These are phyloP conservation scores for Hansfordia pulvinata DNA, from an alignment of 2,329 filamentous ascomycete species.

Conservation along the genomic window DNA sequence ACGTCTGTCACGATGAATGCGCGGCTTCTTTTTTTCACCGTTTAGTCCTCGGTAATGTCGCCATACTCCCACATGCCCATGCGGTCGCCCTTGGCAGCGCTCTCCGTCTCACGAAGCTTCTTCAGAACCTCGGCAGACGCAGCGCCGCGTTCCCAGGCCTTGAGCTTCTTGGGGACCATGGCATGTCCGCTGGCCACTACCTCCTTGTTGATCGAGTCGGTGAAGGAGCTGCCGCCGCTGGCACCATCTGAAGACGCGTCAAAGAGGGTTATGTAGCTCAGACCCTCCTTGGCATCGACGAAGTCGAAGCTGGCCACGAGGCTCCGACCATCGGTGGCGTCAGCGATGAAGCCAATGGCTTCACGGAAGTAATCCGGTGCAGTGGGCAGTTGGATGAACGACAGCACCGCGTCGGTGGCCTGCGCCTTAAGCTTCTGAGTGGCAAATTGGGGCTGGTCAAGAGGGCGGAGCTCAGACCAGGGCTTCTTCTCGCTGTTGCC, in stretches of 20 bases:
- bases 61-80: slow-evolving; percentile 98
- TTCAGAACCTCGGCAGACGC: slow-evolving; percentile 59
- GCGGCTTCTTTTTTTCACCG: slow-evolving; percentile 2
- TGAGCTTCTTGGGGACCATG: slow-evolving; percentile 85
- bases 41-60: slow-evolving; percentile 79
- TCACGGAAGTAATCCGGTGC: slow-evolving; percentile 74
- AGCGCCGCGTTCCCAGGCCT: slow-evolving; percentile 69
- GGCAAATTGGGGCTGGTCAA: slow-evolving; percentile 67
- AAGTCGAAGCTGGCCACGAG: slow-evolving; percentile 88
- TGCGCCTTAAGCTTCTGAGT: slow-evolving; percentile 73
- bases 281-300: slow-evolving; percentile 63
- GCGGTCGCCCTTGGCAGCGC: slow-evolving; percentile 65
- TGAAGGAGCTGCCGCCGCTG: slow-evolving; percentile 32
- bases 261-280: slow-evolving; percentile 77
- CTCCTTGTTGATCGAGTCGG: slow-evolving; percentile 81
- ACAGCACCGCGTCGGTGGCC: slow-evolving; percentile 74
- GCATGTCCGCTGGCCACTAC: slow-evolving; percentile 72
- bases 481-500: slow-evolving; percentile 84
- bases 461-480: slow-evolving; percentile 72
- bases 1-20: too few species aligned
- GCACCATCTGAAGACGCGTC: slow-evolving; percentile 53
- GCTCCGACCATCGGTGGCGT: slow-evolving; percentile 60
- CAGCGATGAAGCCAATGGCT: slow-evolving; percentile 59
- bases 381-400: slow-evolving; percentile 78
- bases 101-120: slow-evolving; percentile 59